A percentile compares a stretch with the other conserved stretches of the same genome.
Evolutionary conservation across 2,329 filamentous ascomycete genomes (phyloP).

Genomic region (Aspergillus sp.): DNA sequence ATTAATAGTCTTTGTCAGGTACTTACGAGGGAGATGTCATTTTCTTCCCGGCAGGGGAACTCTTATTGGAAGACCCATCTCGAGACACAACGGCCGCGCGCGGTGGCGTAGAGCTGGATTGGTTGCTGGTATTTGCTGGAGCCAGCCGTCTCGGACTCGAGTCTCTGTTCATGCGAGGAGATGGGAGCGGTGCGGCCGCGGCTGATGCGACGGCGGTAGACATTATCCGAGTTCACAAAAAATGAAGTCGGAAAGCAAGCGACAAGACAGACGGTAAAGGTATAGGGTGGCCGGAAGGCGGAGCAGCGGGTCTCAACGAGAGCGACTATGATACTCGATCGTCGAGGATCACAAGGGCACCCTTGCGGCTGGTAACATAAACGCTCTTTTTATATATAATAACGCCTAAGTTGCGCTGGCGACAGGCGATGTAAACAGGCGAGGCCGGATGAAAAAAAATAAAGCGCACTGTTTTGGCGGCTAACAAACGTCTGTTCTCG

Average conservation of each 20-base stretch:
- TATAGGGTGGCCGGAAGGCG: conserved; percentile 3
- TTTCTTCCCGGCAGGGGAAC: conserved; percentile 37
- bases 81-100: conserved; percentile 31
- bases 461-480: conserved; percentile 20
- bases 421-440: conserved; percentile 3
- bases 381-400: conserved; percentile 17
- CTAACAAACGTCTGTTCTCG: conserved; percentile 13
- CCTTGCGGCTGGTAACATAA: conserved; percentile 1
- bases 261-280: neutral
- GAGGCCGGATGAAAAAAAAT: conserved; percentile 10
- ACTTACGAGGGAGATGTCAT: conserved; percentile 51
- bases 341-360: conserved; percentile 4
- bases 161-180: conserved; percentile 45
- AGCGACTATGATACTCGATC: neutral
- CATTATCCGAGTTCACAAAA: conserved; percentile 32
- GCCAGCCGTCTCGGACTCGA: conserved; percentile 45
- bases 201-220: conserved; percentile 51
- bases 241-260: neutral
- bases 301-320: conserved; percentile 1
- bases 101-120: conserved; percentile 35
- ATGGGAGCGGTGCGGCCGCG: conserved; percentile 43
- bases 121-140: conserved; percentile 33
- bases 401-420: neutral
- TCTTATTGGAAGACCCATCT: conserved; percentile 35
- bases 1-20: neutral